Conservation (phyloP, 768 basidiomycete species). For the Pulveroboletus ravenelii region DNA sequence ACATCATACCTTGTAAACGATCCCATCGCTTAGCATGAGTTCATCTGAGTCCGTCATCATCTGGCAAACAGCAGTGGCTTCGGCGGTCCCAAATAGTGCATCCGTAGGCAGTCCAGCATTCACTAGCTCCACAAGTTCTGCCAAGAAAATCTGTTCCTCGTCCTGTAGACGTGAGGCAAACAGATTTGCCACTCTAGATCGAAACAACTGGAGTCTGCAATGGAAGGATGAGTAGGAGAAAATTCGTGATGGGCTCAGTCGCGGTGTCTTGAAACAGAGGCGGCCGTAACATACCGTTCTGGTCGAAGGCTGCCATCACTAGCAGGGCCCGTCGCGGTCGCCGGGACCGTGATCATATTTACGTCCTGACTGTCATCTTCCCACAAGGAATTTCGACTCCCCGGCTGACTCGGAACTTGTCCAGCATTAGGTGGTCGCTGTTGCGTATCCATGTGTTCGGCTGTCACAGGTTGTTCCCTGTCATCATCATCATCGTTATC, state of each 20-base stretch:
- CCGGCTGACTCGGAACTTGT: conserved; percentile 26
- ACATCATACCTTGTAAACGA: conserved; percentile 75
- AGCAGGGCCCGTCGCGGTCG: conserved; percentile 32
- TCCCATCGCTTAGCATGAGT: conserved; percentile 83
- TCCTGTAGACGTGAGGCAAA: conserved; percentile 67
- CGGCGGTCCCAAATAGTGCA: conserved; percentile 72
- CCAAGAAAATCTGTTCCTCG: conserved; percentile 71
- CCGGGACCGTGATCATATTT: conserved; percentile 51
- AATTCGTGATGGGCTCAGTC: background rate
- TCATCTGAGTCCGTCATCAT: conserved; percentile 70
- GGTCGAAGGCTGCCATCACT: conserved; percentile 44
- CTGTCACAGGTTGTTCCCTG: conserved; percentile 33
- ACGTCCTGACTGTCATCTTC: conserved; percentile 64
- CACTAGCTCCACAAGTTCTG: conserved; percentile 63
- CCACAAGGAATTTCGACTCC: conserved; percentile 57
- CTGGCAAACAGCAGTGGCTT: conserved; percentile 69
- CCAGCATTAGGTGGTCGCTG: conserved; percentile 24
- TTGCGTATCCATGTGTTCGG: conserved; percentile 50
- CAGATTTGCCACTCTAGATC: conserved; percentile 65
- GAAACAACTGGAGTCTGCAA: conserved; percentile 73
- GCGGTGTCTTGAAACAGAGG: background rate
- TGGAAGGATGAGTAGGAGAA: background rate
- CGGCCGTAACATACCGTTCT: conserved; percentile 50
- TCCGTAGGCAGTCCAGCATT: conserved; percentile 71
- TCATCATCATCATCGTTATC: conserved; percentile 46